Evolutionary conservation across 2,329 filamentous ascomycete species (phyloP).

Genomic region (Pyrenophora seminiperda): DNA sequence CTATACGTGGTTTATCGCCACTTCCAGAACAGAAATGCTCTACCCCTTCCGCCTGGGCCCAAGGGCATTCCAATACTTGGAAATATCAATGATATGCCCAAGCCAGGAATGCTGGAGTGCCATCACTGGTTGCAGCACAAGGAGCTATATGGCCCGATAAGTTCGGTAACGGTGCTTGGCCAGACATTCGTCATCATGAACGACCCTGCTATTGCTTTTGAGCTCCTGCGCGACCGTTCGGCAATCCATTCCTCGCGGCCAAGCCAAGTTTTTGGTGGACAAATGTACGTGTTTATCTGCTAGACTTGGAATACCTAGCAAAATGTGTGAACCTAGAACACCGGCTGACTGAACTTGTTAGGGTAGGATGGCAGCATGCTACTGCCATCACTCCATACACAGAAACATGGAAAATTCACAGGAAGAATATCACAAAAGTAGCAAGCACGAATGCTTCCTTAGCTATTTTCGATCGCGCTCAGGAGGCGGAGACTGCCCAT

Average conservation of each 20-base stretch:
- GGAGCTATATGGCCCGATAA: conserved; percentile 24
- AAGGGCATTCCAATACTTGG: conserved; percentile 56
- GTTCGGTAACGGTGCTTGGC: not conserved
- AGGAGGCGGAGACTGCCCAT: conserved; percentile 30
- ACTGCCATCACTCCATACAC: conserved; percentile 23
- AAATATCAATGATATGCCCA: conserved; percentile 57
- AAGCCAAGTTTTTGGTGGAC: conserved; percentile 21
- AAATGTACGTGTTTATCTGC: conserved; percentile 19
- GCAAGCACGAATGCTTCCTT: conserved; percentile 24
- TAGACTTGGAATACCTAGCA: too few relatives aligned
- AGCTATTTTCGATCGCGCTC: conserved; percentile 24
- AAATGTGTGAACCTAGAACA: conserved; percentile 11
- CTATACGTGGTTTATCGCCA: conserved; percentile 19
- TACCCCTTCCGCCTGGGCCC: conserved; percentile 58
- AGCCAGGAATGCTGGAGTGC: conserved; percentile 46
- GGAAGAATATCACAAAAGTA: conserved; percentile 34
- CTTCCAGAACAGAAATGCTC: conserved; percentile 10
- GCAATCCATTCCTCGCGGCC: conserved; percentile 32
- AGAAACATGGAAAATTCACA: conserved; percentile 26
- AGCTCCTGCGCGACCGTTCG: conserved; percentile 31
- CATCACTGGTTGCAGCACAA: conserved; percentile 54
- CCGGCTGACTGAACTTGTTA: not conserved
- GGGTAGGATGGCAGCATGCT: conserved; percentile 28
- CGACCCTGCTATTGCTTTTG: conserved; percentile 28
- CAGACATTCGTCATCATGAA: conserved; percentile 11